Percentiles rank a stretch among this genome's conserved stretches.
These are phyloP conservation scores for Melampsora americana DNA, from an alignment of 1,284 basidiomycete species.

Conservation along the genomic window DNA sequence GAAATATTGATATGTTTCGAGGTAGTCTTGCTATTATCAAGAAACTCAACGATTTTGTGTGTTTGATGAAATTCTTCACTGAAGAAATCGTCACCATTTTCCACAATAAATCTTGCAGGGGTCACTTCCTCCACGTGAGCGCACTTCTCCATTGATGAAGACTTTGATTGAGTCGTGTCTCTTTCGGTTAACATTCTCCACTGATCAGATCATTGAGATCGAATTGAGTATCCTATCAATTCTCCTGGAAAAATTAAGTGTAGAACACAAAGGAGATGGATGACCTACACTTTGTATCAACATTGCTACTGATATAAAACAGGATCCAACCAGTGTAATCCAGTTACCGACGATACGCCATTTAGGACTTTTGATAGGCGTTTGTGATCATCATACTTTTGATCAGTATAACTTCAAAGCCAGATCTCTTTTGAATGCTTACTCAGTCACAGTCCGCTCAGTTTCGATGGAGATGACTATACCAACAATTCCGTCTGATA, in stretches of 20 bases:
- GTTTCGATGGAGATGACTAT: constrained; percentile 12
- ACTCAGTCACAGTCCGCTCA: constrained; percentile 25
- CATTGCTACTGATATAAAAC: constrained; percentile 37
- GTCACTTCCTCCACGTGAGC: neutral
- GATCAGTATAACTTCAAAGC: neutral
- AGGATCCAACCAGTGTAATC: constrained; percentile 37
- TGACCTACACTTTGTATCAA: constrained; percentile 38
- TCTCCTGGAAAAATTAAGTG: neutral
- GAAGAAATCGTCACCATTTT: neutral
- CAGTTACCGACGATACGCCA: constrained; percentile 31
- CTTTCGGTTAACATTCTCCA: constrained; percentile 40
- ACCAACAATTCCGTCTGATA: constrained; percentile 13
- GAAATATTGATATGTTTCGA: too few species aligned
- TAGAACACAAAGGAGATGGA: neutral
- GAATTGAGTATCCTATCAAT: neutral
- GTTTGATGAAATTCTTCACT: too few species aligned
- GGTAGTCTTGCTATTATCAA: too few species aligned
- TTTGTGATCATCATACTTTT: neutral
- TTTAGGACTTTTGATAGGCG: neutral
- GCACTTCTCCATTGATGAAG: neutral
- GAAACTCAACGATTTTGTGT: too few species aligned
- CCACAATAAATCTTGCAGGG: neutral
- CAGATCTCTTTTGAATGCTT: neutral
- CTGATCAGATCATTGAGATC: neutral
- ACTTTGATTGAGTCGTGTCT: constrained; percentile 16